Evolutionary conservation across 2,329 filamentous ascomycete species (phyloP).

Genomic region (Trichoderma gracile): DNA sequence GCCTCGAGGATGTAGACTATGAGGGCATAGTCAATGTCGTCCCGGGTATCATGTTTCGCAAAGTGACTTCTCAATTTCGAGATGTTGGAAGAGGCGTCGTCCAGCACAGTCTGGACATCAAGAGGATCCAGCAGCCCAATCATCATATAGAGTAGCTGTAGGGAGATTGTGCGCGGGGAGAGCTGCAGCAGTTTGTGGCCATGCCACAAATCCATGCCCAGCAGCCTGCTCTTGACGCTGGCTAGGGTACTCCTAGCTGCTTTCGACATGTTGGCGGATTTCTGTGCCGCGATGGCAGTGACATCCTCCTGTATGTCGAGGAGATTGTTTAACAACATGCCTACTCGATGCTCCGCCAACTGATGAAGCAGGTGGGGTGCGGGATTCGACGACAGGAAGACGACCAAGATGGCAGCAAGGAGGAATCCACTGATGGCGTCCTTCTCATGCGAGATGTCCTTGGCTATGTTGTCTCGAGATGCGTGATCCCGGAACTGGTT

Average conservation of each 20-base stretch:
- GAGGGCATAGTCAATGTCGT: constrained; percentile 46
- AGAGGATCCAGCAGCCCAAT: constrained; percentile 35
- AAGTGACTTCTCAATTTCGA: constrained; percentile 32
- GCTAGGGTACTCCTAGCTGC: constrained; percentile 58
- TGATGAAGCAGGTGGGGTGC: constrained; percentile 61
- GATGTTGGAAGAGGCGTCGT: constrained; percentile 36
- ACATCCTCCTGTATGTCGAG: constrained; percentile 59
- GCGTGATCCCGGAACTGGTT: constrained; percentile 73
- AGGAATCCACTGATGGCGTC: constrained; percentile 65
- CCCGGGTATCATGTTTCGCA: constrained; percentile 25
- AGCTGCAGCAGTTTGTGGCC: constrained; percentile 50
- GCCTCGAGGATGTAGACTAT: constrained; percentile 44
- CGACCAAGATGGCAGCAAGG: constrained; percentile 62
- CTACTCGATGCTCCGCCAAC: constrained; percentile 55
- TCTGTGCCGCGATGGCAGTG: constrained; percentile 60
- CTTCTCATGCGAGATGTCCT: constrained; percentile 58
- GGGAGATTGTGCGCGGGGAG: constrained; percentile 62
- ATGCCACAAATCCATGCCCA: constrained; percentile 61
- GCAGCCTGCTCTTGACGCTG: constrained; percentile 55
- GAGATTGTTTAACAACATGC: constrained; percentile 56
- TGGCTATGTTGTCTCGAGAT: constrained; percentile 68
- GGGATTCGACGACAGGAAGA: constrained; percentile 61
- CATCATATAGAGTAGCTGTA: constrained; percentile 61
- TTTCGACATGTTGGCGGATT: constrained; percentile 68
- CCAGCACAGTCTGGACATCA: constrained; percentile 35